Evolutionary conservation across 2,329 filamentous ascomycete genomes (phyloP).

Genomic region (Trichoderma sp.): DNA sequence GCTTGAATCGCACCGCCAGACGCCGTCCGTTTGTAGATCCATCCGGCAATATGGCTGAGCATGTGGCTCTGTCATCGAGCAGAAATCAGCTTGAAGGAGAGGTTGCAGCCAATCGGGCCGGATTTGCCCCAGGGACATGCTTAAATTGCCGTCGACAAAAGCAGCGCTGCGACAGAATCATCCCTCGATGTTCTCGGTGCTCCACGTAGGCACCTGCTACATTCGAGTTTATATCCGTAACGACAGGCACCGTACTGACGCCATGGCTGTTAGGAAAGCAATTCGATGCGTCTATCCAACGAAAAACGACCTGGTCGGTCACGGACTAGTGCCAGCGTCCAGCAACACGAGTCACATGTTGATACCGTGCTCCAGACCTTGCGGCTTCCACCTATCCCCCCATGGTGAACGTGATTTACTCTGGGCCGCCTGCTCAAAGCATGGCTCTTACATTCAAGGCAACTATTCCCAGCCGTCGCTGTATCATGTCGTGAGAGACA

Average conservation of each 20-base stretch:
- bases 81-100: background rate
- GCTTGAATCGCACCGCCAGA: background rate
- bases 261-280: background rate
- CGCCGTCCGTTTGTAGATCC: background rate
- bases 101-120: background rate
- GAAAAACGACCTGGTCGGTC: background rate
- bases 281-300: slow-evolving; percentile 2
- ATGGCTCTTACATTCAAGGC: background rate
- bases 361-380: background rate
- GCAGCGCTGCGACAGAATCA: slow-evolving; percentile 1
- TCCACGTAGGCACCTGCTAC: background rate
- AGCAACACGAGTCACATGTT: background rate
- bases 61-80: background rate
- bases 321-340: background rate
- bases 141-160: slow-evolving; percentile 5
- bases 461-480: background rate
- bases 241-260: background rate
- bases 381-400: background rate
- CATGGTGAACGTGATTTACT: background rate
- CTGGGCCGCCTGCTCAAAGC: slow-evolving; percentile 1
- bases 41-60: background rate
- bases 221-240: too few relatives aligned
- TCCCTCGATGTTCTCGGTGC: slow-evolving; percentile 2
- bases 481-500: background rate
- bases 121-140: background rate